Conservation (phyloP, 257 asterid species). For the Fraxinus excelsior region DNA sequence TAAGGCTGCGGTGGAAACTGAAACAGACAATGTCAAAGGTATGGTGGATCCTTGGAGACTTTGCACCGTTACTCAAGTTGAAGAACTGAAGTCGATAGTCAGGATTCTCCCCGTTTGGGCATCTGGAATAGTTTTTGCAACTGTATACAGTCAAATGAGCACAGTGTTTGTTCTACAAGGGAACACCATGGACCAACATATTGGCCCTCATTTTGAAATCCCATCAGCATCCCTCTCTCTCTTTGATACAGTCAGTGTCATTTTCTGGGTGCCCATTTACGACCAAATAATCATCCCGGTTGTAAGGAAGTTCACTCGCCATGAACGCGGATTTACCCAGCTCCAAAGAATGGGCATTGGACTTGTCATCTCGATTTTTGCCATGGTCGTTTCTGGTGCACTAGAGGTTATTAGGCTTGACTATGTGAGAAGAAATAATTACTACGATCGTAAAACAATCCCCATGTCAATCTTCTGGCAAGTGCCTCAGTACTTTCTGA, state of each 20-base stretch:
- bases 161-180: slow-evolving; percentile 92
- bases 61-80: slow-evolving; percentile 85
- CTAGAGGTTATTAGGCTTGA: slow-evolving; percentile 64
- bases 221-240: slow-evolving; percentile 81
- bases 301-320: slow-evolving; percentile 55
- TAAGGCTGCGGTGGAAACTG: slow-evolving; percentile 76
- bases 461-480: slow-evolving; percentile 91
- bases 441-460: slow-evolving; percentile 49
- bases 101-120: slow-evolving; percentile 83
- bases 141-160: slow-evolving; percentile 84
- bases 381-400: slow-evolving; percentile 65
- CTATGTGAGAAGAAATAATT: slow-evolving; percentile 44
- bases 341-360: slow-evolving; percentile 88
- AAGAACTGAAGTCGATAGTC: slow-evolving; percentile 71
- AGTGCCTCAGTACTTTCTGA: slow-evolving; percentile 75
- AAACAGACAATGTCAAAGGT: slow-evolving; percentile 34
- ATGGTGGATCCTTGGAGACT: slow-evolving; percentile 60
- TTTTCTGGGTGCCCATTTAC: slow-evolving; percentile 69
- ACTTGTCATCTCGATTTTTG: slow-evolving; percentile 50
- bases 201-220: slow-evolving; percentile 71
- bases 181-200: slow-evolving; percentile 65
- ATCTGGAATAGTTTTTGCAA: slow-evolving; percentile 66
- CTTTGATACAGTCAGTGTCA: slow-evolving; percentile 77
- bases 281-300: slow-evolving; percentile 49
- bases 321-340: slow-evolving; percentile 72